Evolutionary conservation across 768 basidiomycete genomes (phyloP).

Genomic region (Boletus vinaceobasis): DNA sequence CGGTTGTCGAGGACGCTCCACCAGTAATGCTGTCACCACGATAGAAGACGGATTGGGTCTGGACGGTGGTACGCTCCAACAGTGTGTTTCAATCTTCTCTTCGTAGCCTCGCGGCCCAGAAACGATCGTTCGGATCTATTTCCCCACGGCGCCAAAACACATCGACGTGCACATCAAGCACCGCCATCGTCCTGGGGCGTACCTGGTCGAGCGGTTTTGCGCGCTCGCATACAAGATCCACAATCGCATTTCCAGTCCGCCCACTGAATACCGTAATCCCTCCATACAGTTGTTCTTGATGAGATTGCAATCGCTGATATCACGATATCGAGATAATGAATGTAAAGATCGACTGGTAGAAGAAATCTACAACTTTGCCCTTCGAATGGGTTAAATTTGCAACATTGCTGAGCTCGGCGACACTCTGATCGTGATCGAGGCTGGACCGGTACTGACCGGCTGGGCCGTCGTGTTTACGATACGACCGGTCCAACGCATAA

Average conservation of each 20-base stretch:
- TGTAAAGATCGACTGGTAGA: not conserved
- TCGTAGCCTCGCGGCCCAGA: conserved; percentile 1
- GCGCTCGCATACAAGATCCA: conserved; percentile 6
- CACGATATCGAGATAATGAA: not conserved
- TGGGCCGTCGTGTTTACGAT: conserved; percentile 6
- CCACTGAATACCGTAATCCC: not conserved
- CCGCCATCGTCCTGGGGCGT: not conserved
- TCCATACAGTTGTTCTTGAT: not conserved
- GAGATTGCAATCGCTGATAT: not conserved
- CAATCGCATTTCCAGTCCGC: not conserved
- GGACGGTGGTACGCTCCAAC: not conserved
- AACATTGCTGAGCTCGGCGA: not conserved
- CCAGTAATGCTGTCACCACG: not conserved
- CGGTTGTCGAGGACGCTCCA: not conserved
- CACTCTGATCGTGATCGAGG: not conserved
- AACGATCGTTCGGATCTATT: not conserved
- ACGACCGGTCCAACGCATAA: conserved; percentile 8
- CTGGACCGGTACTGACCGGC: no score
- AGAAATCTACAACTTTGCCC: not conserved
- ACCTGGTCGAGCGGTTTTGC: conserved; percentile 7
- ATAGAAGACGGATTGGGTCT: conserved; percentile 7
- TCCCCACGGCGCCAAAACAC: not conserved
- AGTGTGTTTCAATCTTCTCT: conserved; percentile 3
- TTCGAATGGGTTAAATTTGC: not conserved
- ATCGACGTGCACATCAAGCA: not conserved